Evolutionary conservation across 1,284 basidiomycete genomes (phyloP), one percentile per base, ranked within the genome.

Genomic region (Mrakiaceae sp.): DNA sequence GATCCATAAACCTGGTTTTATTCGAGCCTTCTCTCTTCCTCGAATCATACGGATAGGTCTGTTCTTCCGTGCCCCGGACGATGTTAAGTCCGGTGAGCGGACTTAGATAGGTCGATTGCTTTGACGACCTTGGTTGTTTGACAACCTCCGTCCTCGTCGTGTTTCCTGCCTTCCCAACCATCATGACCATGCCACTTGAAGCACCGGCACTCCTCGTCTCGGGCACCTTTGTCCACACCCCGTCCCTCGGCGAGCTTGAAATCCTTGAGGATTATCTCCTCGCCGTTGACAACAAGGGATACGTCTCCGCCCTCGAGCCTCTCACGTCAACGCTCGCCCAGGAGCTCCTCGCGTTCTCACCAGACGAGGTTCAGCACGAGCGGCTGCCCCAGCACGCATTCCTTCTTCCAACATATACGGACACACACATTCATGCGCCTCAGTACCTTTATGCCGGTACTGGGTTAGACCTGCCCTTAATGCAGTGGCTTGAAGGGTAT

Each of bases 371-470:
- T 6, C 58, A 64, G 10, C 8, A 51, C 5, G 12, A 58, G 46
- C 5, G 57, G 10, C 62, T 86, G 11, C 80, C 82, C 3, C 57
- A 68, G 3, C 84, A 85, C 39, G 80, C 78, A 54, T 90, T 91
- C 74, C 67, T 92, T 49, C 69, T 88, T 5, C 88, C 89, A 0
- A 83, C 84, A 0, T 93, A 90, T 73, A 82, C 82, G 68, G 90
- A 91, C 73, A 78, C 88, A 8, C 89, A 91, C 72, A 79, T 91
- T 0, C 90, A 93, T 72, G 88, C 88, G 0, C 88, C 89, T 1
- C 90, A 92, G 72, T 90, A 87, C 72, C 79, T 90, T 50, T 91
- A 90, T 68, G 86, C 88, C 67, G 90, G 90, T 3, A 89, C 84
- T 5, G 89, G 89, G 0, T 79, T 91, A 5, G 87, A 92, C 72